Evolutionary conservation across 2,329 filamentous ascomycete species (phyloP), one percentile per base, ranked within the genome.

Genomic region (Anisogramma anomala): DNA sequence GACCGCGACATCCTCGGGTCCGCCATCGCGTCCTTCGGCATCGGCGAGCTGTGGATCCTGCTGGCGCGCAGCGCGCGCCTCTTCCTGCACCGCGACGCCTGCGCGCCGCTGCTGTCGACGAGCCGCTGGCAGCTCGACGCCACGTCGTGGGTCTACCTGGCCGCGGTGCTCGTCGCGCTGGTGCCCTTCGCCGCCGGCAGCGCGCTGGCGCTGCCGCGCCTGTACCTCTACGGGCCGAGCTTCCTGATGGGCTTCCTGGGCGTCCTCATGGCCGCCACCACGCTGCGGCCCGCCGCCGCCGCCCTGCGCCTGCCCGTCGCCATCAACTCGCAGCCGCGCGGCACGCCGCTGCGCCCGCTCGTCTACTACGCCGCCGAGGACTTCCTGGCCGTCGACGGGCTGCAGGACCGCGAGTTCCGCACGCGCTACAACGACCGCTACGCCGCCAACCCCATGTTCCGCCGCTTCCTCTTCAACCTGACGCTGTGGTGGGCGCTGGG

Each of bases 1-100:
- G 28, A 46, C 37, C 34, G 30, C 15, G 36, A 39, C 34, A 44
- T 84, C 67, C 82, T 85, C 55, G 89, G 65, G 43, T 81, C 75
- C 2, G 74, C 74, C 41, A 85, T 58, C 30, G 84, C 68, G 28
- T 66, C 58, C 42, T 56, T 58, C 53, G 62, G 57, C 57, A 58
- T 59, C 59, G 62, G 55, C 41, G 61, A 46, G 37, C 44, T 46
- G 7, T 46, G 42, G 30, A 43, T 46, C 14, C 41, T 43, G 33
- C 33, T 46, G 4, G 41, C 34, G 20, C 37, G 44, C 15, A 37
- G 43, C 4, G 25, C 36, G 33, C 25, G 44, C 11, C 44, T 46
- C 14, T 41, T 38, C 17, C 10, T 37, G 11, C 42, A 46, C 14
- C 42, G 31, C 3, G 44, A 43, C 20, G 33, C 33, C 10, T 46